Conservation (phyloP, 2,329 filamentous ascomycete genomes). For the Dothistroma pini region DNA sequence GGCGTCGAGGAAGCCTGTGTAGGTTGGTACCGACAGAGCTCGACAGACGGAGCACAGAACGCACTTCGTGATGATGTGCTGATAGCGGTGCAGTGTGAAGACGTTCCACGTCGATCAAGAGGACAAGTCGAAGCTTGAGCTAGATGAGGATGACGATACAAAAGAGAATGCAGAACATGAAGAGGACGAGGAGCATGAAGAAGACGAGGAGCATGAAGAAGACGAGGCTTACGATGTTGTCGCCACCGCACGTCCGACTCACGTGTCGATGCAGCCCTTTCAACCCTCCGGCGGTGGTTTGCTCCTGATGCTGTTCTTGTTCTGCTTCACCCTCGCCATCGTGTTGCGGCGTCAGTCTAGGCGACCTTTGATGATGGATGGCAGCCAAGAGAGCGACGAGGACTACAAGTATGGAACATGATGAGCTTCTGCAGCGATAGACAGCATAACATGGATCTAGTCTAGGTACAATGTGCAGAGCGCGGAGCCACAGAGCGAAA, state of each 20-base stretch:
- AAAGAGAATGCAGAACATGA: no score
- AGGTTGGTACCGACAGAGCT: not conserved
- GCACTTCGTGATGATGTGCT: not conserved
- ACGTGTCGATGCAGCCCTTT: not conserved
- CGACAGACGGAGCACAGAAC: not conserved
- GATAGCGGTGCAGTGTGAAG: not conserved
- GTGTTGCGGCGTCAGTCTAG: not conserved
- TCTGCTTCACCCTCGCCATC: not conserved
- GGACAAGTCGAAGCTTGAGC: not conserved
- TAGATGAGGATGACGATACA: not conserved
- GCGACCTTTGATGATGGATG: not conserved
- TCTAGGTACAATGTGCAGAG: no score
- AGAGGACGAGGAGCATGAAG: not conserved
- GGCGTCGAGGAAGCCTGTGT: slow-evolving; percentile 8
- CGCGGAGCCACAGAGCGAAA: no score
- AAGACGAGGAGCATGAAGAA: not conserved
- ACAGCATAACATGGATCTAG: no score
- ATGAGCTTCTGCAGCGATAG: no score
- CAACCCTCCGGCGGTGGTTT: not conserved
- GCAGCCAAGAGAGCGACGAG: not conserved
- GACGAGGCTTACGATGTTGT: not conserved
- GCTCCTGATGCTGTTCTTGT: not conserved
- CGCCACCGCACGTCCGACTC: not conserved
- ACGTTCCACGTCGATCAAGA: not conserved
- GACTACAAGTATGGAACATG: not conserved